These are phyloP conservation scores for Gyromitra esculenta DNA, from an alignment of 2,329 filamentous ascomycete genomes.

Conservation along the genomic window DNA sequence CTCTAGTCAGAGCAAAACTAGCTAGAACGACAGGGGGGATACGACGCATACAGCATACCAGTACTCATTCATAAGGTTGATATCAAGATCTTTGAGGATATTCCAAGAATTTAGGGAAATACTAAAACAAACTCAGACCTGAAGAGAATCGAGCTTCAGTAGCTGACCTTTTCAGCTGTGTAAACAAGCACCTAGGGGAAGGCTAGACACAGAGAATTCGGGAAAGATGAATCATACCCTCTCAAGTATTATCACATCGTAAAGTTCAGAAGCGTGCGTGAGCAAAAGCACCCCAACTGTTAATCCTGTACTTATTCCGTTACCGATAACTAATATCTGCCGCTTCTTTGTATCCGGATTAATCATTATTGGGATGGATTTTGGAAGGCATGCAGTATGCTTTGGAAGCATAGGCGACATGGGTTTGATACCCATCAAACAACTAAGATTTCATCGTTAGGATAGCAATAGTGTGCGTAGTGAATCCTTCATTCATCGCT, in stretches of 20 bases:
- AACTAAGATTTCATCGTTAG: not conserved
- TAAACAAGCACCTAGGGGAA: not conserved
- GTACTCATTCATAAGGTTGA: constrained; percentile 28
- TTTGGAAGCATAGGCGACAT: not conserved
- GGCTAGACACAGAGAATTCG: not conserved
- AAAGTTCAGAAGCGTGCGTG: not conserved
- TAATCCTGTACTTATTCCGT: not conserved
- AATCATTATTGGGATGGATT: not conserved
- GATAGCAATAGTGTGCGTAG: not conserved
- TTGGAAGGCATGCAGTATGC: not conserved
- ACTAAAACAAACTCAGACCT: constrained; percentile 38
- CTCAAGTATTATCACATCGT: not conserved
- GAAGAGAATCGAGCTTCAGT: not conserved
- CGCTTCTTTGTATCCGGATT: not conserved
- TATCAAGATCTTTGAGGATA: constrained; percentile 19
- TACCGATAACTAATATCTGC: not conserved
- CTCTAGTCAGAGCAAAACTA: not conserved
- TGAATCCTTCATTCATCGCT: not conserved
- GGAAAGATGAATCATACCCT: not conserved
- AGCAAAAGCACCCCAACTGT: not conserved
- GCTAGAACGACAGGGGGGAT: not conserved
- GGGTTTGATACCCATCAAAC: not conserved
- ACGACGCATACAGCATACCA: constrained; percentile 12
- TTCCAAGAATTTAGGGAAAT: constrained; percentile 40
- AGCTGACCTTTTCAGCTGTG: not conserved